These are phyloP conservation scores for Solanum habrochaites DNA, from an alignment of 257 asterid species.

Conservation along the genomic window DNA sequence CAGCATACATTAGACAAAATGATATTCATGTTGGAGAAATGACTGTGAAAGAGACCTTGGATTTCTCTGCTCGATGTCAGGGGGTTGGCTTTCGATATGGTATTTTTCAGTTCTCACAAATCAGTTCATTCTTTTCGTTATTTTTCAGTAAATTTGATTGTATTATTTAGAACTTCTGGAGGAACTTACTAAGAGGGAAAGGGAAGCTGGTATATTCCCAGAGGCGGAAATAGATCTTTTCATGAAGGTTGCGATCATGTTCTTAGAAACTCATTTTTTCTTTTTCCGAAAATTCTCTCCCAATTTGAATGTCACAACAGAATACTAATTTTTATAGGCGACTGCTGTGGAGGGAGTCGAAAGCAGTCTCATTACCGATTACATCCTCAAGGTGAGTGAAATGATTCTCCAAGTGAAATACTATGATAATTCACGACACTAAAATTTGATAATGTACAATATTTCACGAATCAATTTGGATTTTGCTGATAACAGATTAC, in stretches of 20 bases:
- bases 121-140: neutral
- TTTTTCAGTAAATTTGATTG: neutral
- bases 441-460: neutral
- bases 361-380: conserved; percentile 56
- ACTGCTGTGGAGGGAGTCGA: conserved; percentile 39
- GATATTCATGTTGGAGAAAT: too few species aligned
- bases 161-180: conserved; percentile 40
- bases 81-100: conserved; percentile 6
- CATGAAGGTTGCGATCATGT: conserved; percentile 53
- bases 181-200: conserved; percentile 73
- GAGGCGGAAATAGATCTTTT: conserved; percentile 76
- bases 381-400: conserved; percentile 35
- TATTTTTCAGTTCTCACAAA: neutral
- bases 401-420: neutral
- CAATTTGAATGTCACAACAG: neutral
- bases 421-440: neutral
- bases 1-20: too few species aligned
- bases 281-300: neutral
- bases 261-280: neutral
- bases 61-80: too few species aligned
- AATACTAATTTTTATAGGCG: conserved; percentile 19
- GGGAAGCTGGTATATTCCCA: conserved; percentile 60
- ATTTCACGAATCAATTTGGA: neutral
- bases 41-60: too few species aligned
- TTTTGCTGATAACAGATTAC: neutral